Conservation (phyloP, 805 yeast species). For the Candida chilensis region DNA sequence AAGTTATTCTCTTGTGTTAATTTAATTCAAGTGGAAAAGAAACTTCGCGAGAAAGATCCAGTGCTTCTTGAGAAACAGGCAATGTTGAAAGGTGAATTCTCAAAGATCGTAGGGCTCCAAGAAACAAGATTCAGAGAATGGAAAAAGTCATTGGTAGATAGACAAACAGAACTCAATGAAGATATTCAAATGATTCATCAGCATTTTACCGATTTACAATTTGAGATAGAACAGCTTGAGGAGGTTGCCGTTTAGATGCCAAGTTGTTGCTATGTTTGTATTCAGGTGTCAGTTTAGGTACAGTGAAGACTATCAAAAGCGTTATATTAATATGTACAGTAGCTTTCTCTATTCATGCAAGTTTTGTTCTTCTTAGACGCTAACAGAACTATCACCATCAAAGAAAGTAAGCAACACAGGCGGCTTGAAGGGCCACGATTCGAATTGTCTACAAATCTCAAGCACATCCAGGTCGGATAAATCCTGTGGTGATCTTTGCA, state of each 20-base stretch:
- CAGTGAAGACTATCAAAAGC: too few species aligned
- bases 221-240: slow-evolving; percentile 7
- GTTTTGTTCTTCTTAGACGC: too few species aligned
- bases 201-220: slow-evolving; percentile 24
- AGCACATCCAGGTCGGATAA: slow-evolving; percentile 49
- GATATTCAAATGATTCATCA: slow-evolving; percentile 38
- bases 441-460: slow-evolving; percentile 41
- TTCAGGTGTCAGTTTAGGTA: too few species aligned
- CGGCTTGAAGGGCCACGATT: slow-evolving; percentile 86
- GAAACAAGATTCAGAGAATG: slow-evolving; percentile 54
- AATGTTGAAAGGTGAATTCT: slow-evolving; percentile 30
- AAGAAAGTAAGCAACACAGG: too few species aligned
- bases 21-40: slow-evolving; percentile 24
- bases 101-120: slow-evolving; percentile 33
- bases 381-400: too few species aligned
- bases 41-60: slow-evolving; percentile 33
- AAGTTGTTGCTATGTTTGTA: too few species aligned
- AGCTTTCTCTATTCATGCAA: too few species aligned
- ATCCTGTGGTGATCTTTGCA: slow-evolving; percentile 34
- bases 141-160: slow-evolving; percentile 44
- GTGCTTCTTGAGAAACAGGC: slow-evolving; percentile 33
- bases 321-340: too few species aligned
- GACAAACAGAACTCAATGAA: slow-evolving; percentile 46
- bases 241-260: slow-evolving; percentile 1
- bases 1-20: slow-evolving; percentile 24